Conservation (phyloP, 202 grass and related monocot genomes). For the Brachypodium distachyon region DNA sequence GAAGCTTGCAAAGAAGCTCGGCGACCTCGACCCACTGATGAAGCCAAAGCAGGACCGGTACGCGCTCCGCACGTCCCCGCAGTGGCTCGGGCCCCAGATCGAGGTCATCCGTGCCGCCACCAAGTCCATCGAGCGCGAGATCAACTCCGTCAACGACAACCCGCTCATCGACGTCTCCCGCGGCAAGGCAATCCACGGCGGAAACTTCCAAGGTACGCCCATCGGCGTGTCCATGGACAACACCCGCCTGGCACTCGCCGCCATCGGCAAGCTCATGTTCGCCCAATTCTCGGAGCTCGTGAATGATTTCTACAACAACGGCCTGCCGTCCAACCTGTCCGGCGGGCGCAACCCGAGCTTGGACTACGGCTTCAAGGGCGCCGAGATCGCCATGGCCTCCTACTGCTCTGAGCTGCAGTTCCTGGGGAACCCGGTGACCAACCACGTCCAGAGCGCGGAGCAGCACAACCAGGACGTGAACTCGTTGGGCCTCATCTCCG, state of each 20-base stretch:
- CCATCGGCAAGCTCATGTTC: conserved; percentile 85
- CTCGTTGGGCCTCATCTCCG: conserved; percentile 40
- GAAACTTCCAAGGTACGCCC: conserved; percentile 74
- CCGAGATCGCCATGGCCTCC: not conserved
- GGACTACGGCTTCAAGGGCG: not conserved
- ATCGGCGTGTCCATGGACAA: conserved; percentile 91
- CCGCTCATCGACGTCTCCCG: conserved; percentile 68
- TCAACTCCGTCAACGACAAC: conserved; percentile 80
- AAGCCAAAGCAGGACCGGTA: not conserved
- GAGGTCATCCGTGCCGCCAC: conserved; percentile 52
- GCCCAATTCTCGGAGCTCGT: conserved; percentile 85
- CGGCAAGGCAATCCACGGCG: conserved; percentile 59
- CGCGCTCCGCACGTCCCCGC: not conserved
- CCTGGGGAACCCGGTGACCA: not conserved
- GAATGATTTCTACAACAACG: conserved; percentile 17
- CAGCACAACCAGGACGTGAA: conserved; percentile 6
- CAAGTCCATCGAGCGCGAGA: conserved; percentile 73
- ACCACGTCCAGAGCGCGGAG: not conserved
- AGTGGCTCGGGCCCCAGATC: not conserved
- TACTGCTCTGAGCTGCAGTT: not conserved
- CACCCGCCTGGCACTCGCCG: conserved; percentile 63
- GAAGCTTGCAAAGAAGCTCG: not conserved
- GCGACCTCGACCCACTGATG: not conserved
- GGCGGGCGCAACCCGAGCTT: not conserved
- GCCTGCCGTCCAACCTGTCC: conserved; percentile 22